Base-by-base conservation (phyloP, 2,329 filamentous ascomycete genomes). In the Pleomassaria siparia region DNA sequence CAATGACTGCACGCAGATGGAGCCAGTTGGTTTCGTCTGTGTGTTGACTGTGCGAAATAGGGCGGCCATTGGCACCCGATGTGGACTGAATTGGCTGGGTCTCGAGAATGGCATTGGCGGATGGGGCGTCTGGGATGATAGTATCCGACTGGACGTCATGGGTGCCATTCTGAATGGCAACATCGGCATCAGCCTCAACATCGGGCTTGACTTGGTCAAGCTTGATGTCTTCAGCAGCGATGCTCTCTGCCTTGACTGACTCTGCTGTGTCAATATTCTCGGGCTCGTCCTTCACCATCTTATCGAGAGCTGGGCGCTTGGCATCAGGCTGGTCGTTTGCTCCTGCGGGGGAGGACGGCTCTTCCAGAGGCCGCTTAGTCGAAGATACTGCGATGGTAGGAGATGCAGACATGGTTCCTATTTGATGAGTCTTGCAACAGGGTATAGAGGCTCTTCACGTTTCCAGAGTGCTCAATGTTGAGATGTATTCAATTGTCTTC, bases 21-120 rank as follows among this genome's bases (percentile, higher is more conserved):
- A 99, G 91, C 92, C 94, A 99, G 39, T 86, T 86, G 40, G 88
- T 91, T 77, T 99, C 94, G 67, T 99, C 94, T 62, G 94, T 84
- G 66, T 76, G 79, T 72, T 70, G 76, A 70, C 63, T 67, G 54
- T 77, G 60, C 65, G 74, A 58, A 64, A 70, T 69, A 41, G 74
- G 67, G 33, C 75, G 74, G 50, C 82, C 80, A 54, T 77, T 80
- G 49, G 73, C 73, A 29, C 77, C 76, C 49, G 79, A 74, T 37
- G 79, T 82, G 18, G 80, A 80, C 59, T 81, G 77, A 53, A 83
- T 81, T 21, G 80, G 80, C 59, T 85, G 82, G 15, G 80, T 79
- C 47, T 83, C 80, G 37, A 75, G 61, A 26, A 72, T 63, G 18
- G 60, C 26, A 30, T 47, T 33, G 20, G 22, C 44, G 20, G 41